phyloP scores from a whole-genome alignment of 129 eudicot genomes.

The Deinandra increscens region DNA sequence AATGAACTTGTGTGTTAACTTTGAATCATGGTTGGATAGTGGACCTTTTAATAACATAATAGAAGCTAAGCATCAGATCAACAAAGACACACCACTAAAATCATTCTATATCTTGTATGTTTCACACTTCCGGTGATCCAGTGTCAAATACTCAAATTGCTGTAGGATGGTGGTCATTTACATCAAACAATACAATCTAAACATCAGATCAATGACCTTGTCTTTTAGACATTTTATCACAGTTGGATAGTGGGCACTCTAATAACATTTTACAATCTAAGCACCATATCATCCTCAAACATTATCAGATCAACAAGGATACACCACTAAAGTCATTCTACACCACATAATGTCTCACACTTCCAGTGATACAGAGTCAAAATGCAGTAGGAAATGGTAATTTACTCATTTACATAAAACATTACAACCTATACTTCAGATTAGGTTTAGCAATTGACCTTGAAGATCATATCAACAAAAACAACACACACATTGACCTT shows the following conservation, averaged over 20 bases:
- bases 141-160: neutral
- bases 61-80: neutral
- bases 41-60: neutral
- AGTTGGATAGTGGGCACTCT: neutral
- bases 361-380: neutral
- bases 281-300: neutral
- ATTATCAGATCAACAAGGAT: neutral
- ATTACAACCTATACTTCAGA: neutral
- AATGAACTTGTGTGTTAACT: neutral
- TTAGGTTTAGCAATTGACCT: neutral
- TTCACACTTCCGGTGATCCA: neutral
- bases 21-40: too few relatives aligned
- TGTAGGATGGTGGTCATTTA: neutral
- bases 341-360: neutral
- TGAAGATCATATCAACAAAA: neutral
- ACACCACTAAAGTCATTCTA: neutral
- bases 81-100: neutral
- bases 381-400: neutral
- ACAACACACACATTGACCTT: neutral
- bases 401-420: neutral
- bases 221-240: neutral
- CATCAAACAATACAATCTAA: neutral
- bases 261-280: neutral
- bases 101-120: neutral
- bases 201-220: neutral